Evolutionary conservation across 139 green algal genomes (phyloP), one percentile per base, ranked within the genome.

Genomic region (Asterochloris erici): DNA sequence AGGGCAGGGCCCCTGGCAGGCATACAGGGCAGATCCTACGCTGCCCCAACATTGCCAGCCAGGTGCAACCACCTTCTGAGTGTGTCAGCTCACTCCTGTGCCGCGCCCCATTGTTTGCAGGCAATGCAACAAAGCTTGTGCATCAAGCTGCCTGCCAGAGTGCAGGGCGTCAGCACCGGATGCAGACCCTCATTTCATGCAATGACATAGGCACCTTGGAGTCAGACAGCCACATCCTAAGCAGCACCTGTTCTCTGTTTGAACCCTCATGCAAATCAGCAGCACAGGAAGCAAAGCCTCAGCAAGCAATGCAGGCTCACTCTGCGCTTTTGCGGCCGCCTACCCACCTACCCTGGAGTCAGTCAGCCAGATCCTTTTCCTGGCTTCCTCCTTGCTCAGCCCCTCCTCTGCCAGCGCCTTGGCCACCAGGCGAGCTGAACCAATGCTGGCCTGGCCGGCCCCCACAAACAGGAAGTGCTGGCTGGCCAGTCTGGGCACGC

Each of bases 381-480:
- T 74, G 64, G 86, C 86, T 28, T 86, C 77, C 13, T 16, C 77
- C 26, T 81, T 14, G 15, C 70, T 73, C 10, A 87, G 12, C 21
- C 85, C 86, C 27, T 85, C 63, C 26, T 81, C 63, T 78, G 78
- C 73, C 79, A 94, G 77, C 27, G 84, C 85, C 68, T 66, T 17
- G 11, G 81, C 73, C 60, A 93, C 62, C 81, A 92, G 83, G 61
- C 68, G 70, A 11, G 90, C 90, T 63, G 79, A 75, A 0, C 90
- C 90, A n/a, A 93, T 74, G 70, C 87, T 89, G 69, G 89, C 88
- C 85, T 94, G 89, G 13, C 93, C 93, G 0, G 93, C 93, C 0
- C 93, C 93, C 71, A 92, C 88, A 66, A 92, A 93, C 28, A 96
- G 84, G 9, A 95, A 83, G 12, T 79, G 78, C 74, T 90, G 86